A percentile compares a stretch with the other conserved stretches of the same genome.
Conservation (phyloP, 164 flowering plant genomes). For the Vitis cinerea region DNA sequence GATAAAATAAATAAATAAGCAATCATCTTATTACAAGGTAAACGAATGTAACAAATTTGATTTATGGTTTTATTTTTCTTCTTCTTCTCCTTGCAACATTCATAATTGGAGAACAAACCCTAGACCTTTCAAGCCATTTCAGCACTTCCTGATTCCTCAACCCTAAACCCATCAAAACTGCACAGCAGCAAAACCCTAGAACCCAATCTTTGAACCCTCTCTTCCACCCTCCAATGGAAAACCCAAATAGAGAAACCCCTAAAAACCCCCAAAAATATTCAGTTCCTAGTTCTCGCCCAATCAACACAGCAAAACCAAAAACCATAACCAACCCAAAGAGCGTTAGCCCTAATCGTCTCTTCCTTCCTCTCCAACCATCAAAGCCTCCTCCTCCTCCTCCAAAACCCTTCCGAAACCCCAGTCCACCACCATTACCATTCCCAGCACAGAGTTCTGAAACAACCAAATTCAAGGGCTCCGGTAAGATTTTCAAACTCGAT, state of each 20-base stretch:
- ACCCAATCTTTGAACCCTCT: conserved; percentile 27
- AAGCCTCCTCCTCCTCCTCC: conserved; percentile 41
- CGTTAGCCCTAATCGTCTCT: conserved; percentile 11
- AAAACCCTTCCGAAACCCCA: conserved; percentile 30
- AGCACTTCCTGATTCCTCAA: conserved; percentile 22
- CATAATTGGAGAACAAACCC: conserved; percentile 18
- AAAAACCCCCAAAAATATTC: conserved; percentile 24
- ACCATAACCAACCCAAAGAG: conserved; percentile 17
- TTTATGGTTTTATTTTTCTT: conserved; percentile 9
- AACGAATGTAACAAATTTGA: too few species aligned
- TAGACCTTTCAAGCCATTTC: conserved; percentile 16
- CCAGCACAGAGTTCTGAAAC: conserved; percentile 35
- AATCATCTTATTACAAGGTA: too few species aligned
- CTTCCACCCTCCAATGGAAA: conserved; percentile 19
- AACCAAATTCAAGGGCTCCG: conserved; percentile 47
- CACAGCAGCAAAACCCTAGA: conserved; percentile 32
- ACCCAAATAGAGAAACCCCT: conserved; percentile 25
- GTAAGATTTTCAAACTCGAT: conserved; percentile 42
- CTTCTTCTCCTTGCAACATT: neutral
- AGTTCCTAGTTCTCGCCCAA: conserved; percentile 24
- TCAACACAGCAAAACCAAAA: conserved; percentile 18
- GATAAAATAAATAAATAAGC: too few species aligned
- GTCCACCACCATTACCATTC: conserved; percentile 30
- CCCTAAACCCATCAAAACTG: conserved; percentile 26
- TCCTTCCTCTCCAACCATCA: conserved; percentile 29